These are phyloP conservation scores for Purshia tridentata DNA, from an alignment of 306 rosid species.

Conservation along the genomic window DNA sequence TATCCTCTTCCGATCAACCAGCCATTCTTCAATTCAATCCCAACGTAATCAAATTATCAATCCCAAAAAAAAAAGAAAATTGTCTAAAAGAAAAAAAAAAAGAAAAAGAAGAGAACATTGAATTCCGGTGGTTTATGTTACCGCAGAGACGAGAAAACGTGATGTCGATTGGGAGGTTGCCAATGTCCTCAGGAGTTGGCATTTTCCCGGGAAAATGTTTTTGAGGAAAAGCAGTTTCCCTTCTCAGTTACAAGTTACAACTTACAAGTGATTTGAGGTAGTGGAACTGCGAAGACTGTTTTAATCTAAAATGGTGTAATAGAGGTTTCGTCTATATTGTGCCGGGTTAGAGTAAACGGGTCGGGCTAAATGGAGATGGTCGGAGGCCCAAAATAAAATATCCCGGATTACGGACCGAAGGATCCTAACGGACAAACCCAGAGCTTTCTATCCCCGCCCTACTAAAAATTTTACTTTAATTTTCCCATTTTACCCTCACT, in stretches of 20 bases:
- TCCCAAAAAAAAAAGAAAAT: neutral
- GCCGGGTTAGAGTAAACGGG: neutral
- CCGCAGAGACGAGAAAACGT: slow-evolving; percentile 96
- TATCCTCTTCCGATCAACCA: slow-evolving; percentile 86
- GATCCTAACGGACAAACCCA: no score
- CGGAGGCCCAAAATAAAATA: no score
- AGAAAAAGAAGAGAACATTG: neutral
- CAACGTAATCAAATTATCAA: slow-evolving; percentile 9
- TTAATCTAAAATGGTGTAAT: neutral
- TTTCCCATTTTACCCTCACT: no score
- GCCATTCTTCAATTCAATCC: slow-evolving; percentile 63
- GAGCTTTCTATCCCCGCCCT: no score
- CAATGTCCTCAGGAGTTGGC: slow-evolving; percentile 69
- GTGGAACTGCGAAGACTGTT: neutral
- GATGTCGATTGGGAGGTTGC: slow-evolving; percentile 82
- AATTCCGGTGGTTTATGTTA: slow-evolving; percentile 11
- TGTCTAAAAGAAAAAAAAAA: neutral
- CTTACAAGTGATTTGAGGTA: slow-evolving; percentile 2
- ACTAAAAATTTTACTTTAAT: no score
- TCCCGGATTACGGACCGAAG: no score
- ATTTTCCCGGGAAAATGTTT: slow-evolving; percentile 36
- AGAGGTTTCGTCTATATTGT: neutral
- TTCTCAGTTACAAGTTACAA: neutral
- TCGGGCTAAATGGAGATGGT: neutral
- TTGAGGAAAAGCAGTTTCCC: neutral